Evolutionary conservation across 2,329 filamentous ascomycete genomes (phyloP).

Genomic region (Cercospora nicotianae): DNA sequence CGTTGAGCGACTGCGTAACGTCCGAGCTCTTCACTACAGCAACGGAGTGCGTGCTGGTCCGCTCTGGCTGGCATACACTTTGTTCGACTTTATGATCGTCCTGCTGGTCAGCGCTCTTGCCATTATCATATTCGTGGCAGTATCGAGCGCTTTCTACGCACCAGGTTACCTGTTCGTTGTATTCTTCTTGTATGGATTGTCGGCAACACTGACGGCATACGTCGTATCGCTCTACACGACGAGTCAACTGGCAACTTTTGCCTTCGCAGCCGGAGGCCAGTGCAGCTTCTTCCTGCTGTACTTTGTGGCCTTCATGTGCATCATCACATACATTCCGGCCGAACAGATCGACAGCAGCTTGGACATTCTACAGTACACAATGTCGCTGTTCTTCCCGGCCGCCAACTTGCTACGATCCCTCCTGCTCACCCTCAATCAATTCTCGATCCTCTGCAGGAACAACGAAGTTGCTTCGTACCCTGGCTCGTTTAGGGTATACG

Average conservation of each 20-base stretch:
- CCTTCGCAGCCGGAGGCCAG: slow-evolving; percentile 75
- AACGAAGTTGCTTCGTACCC: slow-evolving; percentile 67
- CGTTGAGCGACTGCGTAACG: slow-evolving; percentile 74
- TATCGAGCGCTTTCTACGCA: slow-evolving; percentile 69
- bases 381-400: slow-evolving; percentile 73
- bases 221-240: slow-evolving; percentile 75
- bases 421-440: slow-evolving; percentile 78
- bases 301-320: slow-evolving; percentile 46
- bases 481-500: slow-evolving; percentile 70
- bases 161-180: slow-evolving; percentile 80
- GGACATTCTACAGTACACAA: slow-evolving; percentile 70
- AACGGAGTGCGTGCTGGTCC: slow-evolving; percentile 82
- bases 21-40: slow-evolving; percentile 84
- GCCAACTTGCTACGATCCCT: slow-evolving; percentile 72
- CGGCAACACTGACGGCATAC: slow-evolving; percentile 75
- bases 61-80: slow-evolving; percentile 79
- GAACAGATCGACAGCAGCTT: slow-evolving; percentile 67
- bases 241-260: slow-evolving; percentile 81
- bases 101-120: slow-evolving; percentile 65
- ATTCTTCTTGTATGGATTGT: slow-evolving; percentile 76
- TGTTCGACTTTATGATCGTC: slow-evolving; percentile 77
- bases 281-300: slow-evolving; percentile 55
- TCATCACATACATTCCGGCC: slow-evolving; percentile 70
- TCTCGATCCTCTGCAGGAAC: slow-evolving; percentile 71
- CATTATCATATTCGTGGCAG: slow-evolving; percentile 65